Evolutionary conservation across 2,329 filamentous ascomycete genomes (phyloP).

Genomic region (Amylocarpus encephaloides): DNA sequence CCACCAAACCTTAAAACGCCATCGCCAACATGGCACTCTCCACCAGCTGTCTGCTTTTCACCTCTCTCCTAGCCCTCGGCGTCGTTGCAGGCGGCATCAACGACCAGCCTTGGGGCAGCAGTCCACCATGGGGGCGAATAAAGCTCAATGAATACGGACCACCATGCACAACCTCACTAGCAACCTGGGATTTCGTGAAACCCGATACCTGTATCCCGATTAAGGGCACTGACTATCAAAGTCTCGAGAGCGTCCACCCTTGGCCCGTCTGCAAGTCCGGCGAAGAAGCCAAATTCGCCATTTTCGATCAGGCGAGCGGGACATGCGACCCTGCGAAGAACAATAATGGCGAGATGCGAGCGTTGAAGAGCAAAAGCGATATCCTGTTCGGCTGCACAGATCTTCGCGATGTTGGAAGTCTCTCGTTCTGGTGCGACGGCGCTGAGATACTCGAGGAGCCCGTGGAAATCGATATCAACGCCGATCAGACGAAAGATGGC

Average conservation of each 20-base stretch:
- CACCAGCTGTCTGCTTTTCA: too few relatives aligned
- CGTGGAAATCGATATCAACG: not conserved
- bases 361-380: not conserved
- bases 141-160: not conserved
- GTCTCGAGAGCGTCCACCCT: not conserved
- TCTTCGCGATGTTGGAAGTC: not conserved
- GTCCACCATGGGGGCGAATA: not conserved
- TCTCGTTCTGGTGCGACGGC: constrained; percentile 2
- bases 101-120: too few relatives aligned
- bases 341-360: not conserved
- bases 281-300: not conserved
- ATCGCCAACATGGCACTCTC: too few relatives aligned
- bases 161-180: not conserved
- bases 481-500: not conserved
- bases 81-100: too few relatives aligned
- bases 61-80: too few relatives aligned
- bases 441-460: not conserved
- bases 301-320: not conserved
- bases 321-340: not conserved
- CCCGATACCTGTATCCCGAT: not conserved
- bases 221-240: not conserved
- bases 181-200: not conserved
- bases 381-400: not conserved
- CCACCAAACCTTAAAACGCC: too few relatives aligned
- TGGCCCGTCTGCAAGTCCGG: not conserved